Conservation (phyloP, 2,329 filamentous ascomycete genomes). For the Fusarium domesticum region DNA sequence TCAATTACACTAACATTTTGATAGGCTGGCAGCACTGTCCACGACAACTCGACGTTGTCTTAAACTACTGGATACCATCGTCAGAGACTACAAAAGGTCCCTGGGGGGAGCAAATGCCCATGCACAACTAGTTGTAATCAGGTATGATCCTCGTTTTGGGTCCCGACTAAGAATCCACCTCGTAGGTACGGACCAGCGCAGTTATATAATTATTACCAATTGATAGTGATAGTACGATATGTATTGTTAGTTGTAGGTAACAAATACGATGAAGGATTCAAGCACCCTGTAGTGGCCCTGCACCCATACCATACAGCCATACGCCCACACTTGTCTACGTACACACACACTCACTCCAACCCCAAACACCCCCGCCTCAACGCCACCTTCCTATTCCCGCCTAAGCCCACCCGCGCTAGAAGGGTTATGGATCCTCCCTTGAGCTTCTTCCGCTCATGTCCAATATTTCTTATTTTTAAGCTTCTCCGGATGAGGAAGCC, state of each 20-base stretch:
- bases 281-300: no score
- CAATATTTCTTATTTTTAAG: conserved; percentile 20
- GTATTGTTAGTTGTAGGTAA: no score
- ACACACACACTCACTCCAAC: no score
- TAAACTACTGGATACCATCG: neutral
- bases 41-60: conserved; percentile 1
- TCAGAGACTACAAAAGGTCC: neutral
- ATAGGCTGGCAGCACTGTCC: neutral
- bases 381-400: conserved; percentile 25
- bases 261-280: no score
- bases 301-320: neutral
- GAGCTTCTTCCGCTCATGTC: neutral
- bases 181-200: no score
- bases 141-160: no score
- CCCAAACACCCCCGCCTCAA: conserved; percentile 1
- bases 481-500: conserved; percentile 13
- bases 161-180: no score
- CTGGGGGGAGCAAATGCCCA: neutral
- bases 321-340: no score
- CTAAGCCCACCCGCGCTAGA: conserved; percentile 11
- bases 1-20: no score
- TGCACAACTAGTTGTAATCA: neutral
- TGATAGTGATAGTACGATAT: no score
- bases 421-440: conserved; percentile 4
- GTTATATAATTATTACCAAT: no score